These are phyloP conservation scores for Erythrobasidium hasegawianum DNA, from an alignment of 1,284 basidiomycete genomes.

Conservation along the genomic window DNA sequence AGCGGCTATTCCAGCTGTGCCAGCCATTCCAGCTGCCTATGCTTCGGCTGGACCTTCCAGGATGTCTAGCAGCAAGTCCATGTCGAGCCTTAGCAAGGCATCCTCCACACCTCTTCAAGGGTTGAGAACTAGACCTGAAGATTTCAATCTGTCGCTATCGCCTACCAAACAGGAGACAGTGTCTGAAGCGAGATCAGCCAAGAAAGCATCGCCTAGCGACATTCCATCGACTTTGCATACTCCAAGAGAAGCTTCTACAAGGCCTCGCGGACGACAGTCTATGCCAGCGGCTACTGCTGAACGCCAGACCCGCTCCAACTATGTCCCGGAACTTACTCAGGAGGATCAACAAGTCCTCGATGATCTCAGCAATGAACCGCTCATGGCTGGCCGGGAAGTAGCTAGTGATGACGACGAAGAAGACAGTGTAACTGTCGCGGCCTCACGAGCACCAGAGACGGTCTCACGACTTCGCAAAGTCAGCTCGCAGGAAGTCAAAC, in stretches of 20 bases:
- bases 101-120: background rate
- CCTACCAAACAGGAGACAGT: no score
- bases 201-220: background rate
- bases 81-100: background rate
- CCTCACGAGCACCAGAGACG: background rate
- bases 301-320: background rate
- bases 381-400: background rate
- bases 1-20: background rate
- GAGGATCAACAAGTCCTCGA: background rate
- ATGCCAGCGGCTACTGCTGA: background rate
- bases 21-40: background rate
- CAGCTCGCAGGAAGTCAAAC: conserved; percentile 1
- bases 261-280: background rate
- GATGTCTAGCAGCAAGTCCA: conserved; percentile 2
- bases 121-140: background rate
- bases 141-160: background rate
- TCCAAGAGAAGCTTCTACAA: no score
- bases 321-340: background rate
- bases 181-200: background rate
- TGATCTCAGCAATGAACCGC: conserved; percentile 20
- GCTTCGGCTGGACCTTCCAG: background rate
- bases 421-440: conserved; percentile 12
- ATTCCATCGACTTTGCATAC: background rate
- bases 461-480: background rate
- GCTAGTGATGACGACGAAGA: conserved; percentile 3